Base-by-base conservation (phyloP, 2,329 filamentous ascomycete genomes). In the Aureobasidium subglaciale region DNA sequence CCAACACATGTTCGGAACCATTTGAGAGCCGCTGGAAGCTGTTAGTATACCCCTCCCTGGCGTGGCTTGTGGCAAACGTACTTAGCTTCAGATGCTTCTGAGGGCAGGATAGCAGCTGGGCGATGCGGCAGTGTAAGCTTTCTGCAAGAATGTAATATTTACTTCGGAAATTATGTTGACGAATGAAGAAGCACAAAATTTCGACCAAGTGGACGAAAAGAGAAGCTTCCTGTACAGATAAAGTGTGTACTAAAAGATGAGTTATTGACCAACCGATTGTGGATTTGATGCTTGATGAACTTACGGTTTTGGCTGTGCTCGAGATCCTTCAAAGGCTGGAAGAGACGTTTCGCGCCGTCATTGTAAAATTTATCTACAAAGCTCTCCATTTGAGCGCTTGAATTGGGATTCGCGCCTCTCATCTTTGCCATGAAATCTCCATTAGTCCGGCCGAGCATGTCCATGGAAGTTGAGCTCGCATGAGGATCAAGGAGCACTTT, bases 31-130 rank as follows among this genome's bases (percentile, higher is more conserved):
- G 90, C 88, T 91, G 43, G 13, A 15, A 24, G 1, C n/a, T 22
- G 35, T 52, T 16, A 52, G 48, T 22, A 24, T 32, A n/a, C 34
- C 5, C 18, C 2, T 18, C 10, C 11, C 3, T 13, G 25, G 11
- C 5, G 13, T 7, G n/a, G 55, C 70, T 63, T 70, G 61, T 46
- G 56, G 25, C 5, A 40, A 10, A 74, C 85, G 71, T 75, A 91
- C 88, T 88, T 40, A 99, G 81, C 71, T 92, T 91, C 61, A 99
- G 75, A 68, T 96, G 91, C 74, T 97, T 97, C 71, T 97, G 89
- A 9, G 85, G 85, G 58, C 86, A 91, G 41, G 78, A 76, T 61
- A 99, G 80, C 59, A 99, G 80, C 69, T 95, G 90, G 46, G 86
- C 85, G 59, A 96, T 85, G 37, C 91, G 83, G 59, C 84, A 80